Base-by-base conservation (phyloP, 2,329 filamentous ascomycete genomes). In the Saccharata proteae region DNA sequence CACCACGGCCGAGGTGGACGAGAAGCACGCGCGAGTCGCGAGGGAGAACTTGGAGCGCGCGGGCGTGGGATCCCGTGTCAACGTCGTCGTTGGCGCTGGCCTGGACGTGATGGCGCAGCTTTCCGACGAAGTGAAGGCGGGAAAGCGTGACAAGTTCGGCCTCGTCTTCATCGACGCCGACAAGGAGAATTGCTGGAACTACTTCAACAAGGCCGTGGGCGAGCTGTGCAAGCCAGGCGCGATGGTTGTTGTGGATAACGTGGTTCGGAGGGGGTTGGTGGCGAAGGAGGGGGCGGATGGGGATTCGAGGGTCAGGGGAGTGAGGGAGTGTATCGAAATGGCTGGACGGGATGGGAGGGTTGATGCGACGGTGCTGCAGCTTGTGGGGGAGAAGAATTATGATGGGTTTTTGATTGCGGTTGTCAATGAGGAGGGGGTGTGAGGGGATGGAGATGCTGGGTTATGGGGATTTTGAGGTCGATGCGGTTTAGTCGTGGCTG, bases 161-260 rank as follows among this genome's bases (percentile, higher is more conserved):
- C 54, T 71, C 38, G 57, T 64, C 1, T 71, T 71, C 36, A 63
- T 71, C 20, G 66, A 71, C 43, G 67, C 67, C 5, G 62, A 64
- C 27, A 67, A 64, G 48, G 49, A 52, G 25, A 62, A 65, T 38
- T 65, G 67, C 34, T 62, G 55, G 51, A 53, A 55, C 16, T 67
- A 68, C 38, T 65, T 69, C 25, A 53, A 68, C 32, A 48, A 48
- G 40, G 59, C 60, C 3, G 44, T 63, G 13, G 52, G 51, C 19
- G 26, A 30, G 8, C 48, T 68, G 43, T 54, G 50, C 1, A 50
- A 55, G n/a, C 39, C 43, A 1, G 54, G 57, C 0, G 59, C 60
- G 0, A 53, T 47, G 6, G 52, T 71, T 16, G 59, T 62, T 24
- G 57, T 70, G 3, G 66, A 71, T 43, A 68, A 71, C 44, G 60